A percentile compares a stretch with the other conserved stretches of the same genome.
Conservation (phyloP, 495 filamentous ascomycete genomes). For the Aspergillus diversus region DNA sequence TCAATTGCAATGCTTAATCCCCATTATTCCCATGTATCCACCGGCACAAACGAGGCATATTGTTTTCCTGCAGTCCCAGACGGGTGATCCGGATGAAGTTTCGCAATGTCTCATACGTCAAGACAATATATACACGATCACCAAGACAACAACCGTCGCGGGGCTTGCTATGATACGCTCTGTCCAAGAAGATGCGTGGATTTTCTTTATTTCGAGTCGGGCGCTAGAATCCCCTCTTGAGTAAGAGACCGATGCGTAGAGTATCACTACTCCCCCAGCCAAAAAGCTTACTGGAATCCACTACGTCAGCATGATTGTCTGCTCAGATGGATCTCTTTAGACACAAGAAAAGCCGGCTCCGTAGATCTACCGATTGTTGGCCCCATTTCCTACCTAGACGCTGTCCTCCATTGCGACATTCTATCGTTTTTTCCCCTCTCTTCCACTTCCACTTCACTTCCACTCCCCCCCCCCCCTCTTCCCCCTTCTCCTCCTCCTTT, state of each 20-base stretch:
- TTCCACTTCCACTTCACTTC: background rate
- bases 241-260: background rate
- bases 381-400: background rate
- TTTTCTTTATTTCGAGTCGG: background rate
- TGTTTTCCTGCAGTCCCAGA: constrained; percentile 28
- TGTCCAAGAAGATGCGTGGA: background rate
- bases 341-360: constrained; percentile 1
- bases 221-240: too few species aligned
- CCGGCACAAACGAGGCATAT: constrained; percentile 9
- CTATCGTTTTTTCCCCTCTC: background rate
- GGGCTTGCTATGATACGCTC: background rate
- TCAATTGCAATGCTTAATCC: constrained; percentile 1
- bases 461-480: background rate
- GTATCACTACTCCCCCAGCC: constrained; percentile 1
- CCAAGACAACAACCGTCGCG: constrained; percentile 8
- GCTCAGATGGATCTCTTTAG: background rate
- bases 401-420: background rate
- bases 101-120: constrained; percentile 33
- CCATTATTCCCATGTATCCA: background rate
- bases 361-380: background rate
- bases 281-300: constrained; percentile 31
- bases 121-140: constrained; percentile 17
- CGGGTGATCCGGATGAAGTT: constrained; percentile 41
- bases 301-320: constrained; percentile 44
- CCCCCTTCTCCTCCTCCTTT: constrained; percentile 5